phyloP scores from a whole-genome alignment of 352 stramenopile genomes.

The Elongisporangium undulatum region DNA sequence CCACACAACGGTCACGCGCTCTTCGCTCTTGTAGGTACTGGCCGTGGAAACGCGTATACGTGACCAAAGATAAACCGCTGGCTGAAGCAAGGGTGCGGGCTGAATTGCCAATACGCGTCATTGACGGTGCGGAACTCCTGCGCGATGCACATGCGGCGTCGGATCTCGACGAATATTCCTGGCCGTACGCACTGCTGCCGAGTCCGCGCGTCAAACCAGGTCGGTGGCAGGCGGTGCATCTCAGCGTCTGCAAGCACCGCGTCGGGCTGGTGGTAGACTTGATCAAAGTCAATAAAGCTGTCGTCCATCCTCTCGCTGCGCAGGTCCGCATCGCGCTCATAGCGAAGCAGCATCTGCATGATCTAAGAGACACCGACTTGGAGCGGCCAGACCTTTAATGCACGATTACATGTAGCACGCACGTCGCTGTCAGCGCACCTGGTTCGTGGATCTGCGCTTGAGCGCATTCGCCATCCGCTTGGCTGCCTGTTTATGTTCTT shows the following conservation, averaged over 20 bases:
- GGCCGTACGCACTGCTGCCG: not conserved
- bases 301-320: not conserved
- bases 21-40: not conserved
- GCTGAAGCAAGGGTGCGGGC: not conserved
- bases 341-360: not conserved
- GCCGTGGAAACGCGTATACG: not conserved
- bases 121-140: not conserved
- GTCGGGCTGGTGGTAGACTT: not conserved
- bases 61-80: not conserved
- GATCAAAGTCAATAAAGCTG: not conserved
- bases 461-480: not conserved
- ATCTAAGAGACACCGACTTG: not conserved
- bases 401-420: not conserved
- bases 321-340: not conserved
- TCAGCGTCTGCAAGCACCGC: not conserved
- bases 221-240: not conserved
- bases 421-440: not conserved
- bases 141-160: not conserved
- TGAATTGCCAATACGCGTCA: not conserved
- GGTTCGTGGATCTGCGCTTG: not conserved
- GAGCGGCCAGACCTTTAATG: not conserved
- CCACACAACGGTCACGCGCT: not conserved
- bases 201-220: not conserved
- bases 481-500: not conserved
- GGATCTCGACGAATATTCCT: not conserved